phyloP scores from a whole-genome alignment of 208 protist species.

The Leishmania braziliensis region DNA sequence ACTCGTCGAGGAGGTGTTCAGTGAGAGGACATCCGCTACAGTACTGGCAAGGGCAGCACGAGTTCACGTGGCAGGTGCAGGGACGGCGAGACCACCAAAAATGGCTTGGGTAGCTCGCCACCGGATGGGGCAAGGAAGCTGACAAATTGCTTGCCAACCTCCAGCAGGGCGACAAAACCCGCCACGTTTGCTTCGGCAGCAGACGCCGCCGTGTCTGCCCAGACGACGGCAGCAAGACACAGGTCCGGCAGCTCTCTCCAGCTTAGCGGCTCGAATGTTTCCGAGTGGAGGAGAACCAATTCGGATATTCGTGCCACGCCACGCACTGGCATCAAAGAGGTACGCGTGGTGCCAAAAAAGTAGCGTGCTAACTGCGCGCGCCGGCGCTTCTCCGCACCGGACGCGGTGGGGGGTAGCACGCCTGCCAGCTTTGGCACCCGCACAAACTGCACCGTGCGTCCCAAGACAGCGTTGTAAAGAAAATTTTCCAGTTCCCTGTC shows the following conservation, averaged over 20 bases:
- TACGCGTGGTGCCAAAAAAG: constrained; percentile 68
- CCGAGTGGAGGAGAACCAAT: constrained; percentile 69
- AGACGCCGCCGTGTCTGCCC: constrained; percentile 61
- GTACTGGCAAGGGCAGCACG: constrained; percentile 47
- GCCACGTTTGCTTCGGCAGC: constrained; percentile 69
- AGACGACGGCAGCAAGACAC: constrained; percentile 67
- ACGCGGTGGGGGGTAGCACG: constrained; percentile 33
- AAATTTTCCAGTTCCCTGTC: constrained; percentile 60
- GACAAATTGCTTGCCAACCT: constrained; percentile 74
- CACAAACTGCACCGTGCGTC: constrained; percentile 48
- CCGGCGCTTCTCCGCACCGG: constrained; percentile 28
- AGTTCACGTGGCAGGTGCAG: constrained; percentile 55
- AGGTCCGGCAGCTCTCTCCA: constrained; percentile 55
- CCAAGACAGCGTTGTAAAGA: constrained; percentile 47
- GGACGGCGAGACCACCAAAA: constrained; percentile 74
- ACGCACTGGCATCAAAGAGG: constrained; percentile 56
- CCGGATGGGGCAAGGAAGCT: constrained; percentile 74
- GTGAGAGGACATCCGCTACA: neutral
- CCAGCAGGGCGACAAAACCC: constrained; percentile 77
- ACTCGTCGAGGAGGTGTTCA: neutral
- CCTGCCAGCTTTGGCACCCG: constrained; percentile 46
- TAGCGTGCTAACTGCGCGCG: constrained; percentile 58
- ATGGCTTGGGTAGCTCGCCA: constrained; percentile 70
- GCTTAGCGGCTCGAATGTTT: constrained; percentile 53
- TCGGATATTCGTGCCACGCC: constrained; percentile 61